These are phyloP conservation scores for Nothophaeocryptopus gaeumannii DNA, from an alignment of 2,329 filamentous ascomycete genomes.

Conservation along the genomic window DNA sequence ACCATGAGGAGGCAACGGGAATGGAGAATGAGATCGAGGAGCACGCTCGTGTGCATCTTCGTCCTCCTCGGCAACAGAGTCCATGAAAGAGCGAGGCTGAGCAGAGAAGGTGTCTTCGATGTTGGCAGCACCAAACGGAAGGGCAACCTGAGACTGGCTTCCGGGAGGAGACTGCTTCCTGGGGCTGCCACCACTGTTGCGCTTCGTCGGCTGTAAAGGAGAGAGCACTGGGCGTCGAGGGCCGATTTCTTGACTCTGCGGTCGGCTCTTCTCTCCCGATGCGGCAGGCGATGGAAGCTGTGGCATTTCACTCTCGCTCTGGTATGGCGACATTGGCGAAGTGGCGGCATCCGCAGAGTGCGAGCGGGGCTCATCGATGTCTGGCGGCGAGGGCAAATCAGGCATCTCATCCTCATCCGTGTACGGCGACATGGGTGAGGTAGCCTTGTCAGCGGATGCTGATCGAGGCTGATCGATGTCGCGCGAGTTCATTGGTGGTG, in stretches of 20 bases:
- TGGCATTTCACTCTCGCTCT: too few species aligned
- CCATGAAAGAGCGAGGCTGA: background rate
- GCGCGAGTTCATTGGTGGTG: background rate
- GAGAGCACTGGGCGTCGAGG: slow-evolving; percentile 7
- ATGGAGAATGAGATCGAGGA: slow-evolving; percentile 6
- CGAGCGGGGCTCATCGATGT: slow-evolving; percentile 2
- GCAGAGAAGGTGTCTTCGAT: slow-evolving; percentile 10
- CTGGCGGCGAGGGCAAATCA: background rate
- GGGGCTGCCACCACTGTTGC: background rate
- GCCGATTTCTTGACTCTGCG: background rate
- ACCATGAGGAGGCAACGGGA: slow-evolving; percentile 8
- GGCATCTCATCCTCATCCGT: too few species aligned
- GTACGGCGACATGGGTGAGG: slow-evolving; percentile 5
- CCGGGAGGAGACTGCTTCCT: slow-evolving; percentile 4
- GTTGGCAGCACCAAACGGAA: slow-evolving; percentile 3
- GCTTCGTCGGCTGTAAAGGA: slow-evolving; percentile 11
- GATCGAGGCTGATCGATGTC: slow-evolving; percentile 10
- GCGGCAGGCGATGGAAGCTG: too few species aligned
- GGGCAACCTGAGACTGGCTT: slow-evolving; percentile 7
- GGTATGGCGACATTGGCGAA: slow-evolving; percentile 6
- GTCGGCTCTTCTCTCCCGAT: background rate
- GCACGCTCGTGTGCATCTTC: background rate
- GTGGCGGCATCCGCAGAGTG: slow-evolving; percentile 8
- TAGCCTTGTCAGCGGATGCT: slow-evolving; percentile 4
- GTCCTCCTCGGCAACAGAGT: slow-evolving; percentile 6